Base-by-base conservation (phyloP, 1,284 basidiomycete genomes). In the Veloboletus limbatus region DNA sequence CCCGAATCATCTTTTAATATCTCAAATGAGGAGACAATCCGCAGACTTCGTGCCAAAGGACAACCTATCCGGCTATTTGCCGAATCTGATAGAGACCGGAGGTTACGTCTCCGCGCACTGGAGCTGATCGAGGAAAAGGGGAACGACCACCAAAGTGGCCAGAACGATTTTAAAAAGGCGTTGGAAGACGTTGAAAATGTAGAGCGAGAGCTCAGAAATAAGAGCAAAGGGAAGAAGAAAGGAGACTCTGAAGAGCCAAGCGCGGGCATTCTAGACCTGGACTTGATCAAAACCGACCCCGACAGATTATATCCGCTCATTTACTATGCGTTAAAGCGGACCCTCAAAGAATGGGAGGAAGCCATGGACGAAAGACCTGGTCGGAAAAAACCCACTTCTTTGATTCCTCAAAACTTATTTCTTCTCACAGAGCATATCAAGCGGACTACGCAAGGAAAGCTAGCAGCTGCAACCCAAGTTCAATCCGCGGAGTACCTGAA, bases 401-500 rank as follows among this genome's bases (percentile, higher is more conserved):
- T 10, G 18, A 30, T 21, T 34, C 21, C 26, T 26, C 28, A 43
- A 2, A 28, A 42, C 28, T 61, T 43, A 55, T 37, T 26, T 17
- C 13, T 10, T 46, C 6, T 20, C 39, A 9, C 49, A 88, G 88
- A 89, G 35, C 70, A 81, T 43, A 71, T 97, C 53, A 94, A 93
- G 61, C 85, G 83, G 20, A 88, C 91, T 3, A 88, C 82, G 0
- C 92, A 96, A 62, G 97, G 97, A 18, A 97, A 94, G 67, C 72
- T 95, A 13, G 95, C 95, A 1, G 90, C 93, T 1, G 96, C 96
- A 1, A 97, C 91, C 0, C 95, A 98, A 66, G 85, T 93, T 1
- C 95, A 98, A 61, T 95, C 94, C 4, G 93, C 90, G 8, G 90
- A 97, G 58, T 96, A 99, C 65, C 77, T 99, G 31, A 99, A 99